Evolutionary conservation across 129 eudicot genomes (phyloP), one percentile per base, ranked within the genome.

Genomic region (Artemisia tridentata): DNA sequence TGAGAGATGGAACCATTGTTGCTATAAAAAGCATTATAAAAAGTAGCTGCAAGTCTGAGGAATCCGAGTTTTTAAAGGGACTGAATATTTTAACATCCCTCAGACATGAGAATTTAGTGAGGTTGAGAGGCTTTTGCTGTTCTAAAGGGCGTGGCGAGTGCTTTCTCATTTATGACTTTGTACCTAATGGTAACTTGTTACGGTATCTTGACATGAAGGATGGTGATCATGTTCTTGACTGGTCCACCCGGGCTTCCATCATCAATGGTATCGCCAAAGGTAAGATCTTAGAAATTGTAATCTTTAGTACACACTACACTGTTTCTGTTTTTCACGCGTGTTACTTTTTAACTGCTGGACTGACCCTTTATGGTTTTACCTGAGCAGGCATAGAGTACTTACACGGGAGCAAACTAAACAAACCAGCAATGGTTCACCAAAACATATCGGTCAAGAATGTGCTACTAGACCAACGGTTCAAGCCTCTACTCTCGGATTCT

Each of bases 91-190:
- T 93, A 69, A 87, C 93, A 25, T 88, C 91, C 0, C 31, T 93
- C 72, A 84, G 82, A 79, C 96, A 93, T 69, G 99, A 93, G 54
- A 85, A 84, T 79, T 23, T 93, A 68, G 97, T 90, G 48, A 70
- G 81, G 63, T 76, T 93, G 81, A 84, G 96, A 87, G 99, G 97
- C n/a, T 93, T 93, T 63, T 93, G 97, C 62, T 85, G 96, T 59
- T 93, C 99, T 2, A 84, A 80, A 79, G 97, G 89, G 19, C 85
- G 99, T 11, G 96, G 96, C 0, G 99, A 93, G 81, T 93, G 99
- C 59, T 93, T 93, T 75, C 92, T 93, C 27, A 82, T 93, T 60
- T 93, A 89, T 61, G 99, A 93, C 61, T 90, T 76, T 41, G 87
- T 93, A 10, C 82, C 99, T 41, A 87, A 90, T 71, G 99, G 97